Percentiles rank a stretch among this genome's conserved stretches.
Conservation (phyloP, 2,329 filamentous ascomycete species). For the Claviceps paspali region DNA sequence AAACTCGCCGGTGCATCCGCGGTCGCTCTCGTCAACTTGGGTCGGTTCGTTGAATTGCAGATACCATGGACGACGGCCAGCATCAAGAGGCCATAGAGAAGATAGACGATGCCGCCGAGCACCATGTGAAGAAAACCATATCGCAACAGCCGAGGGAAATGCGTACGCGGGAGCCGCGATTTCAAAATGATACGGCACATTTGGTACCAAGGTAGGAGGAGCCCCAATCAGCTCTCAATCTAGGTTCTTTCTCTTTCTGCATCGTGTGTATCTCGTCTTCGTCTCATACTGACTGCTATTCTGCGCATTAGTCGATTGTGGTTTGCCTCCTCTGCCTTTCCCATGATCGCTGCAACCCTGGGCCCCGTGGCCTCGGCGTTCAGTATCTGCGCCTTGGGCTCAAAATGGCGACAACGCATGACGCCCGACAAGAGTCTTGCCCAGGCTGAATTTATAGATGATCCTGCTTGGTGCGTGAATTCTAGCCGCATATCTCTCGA, state of each 20-base stretch:
- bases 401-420: conserved; percentile 54
- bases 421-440: conserved; percentile 30
- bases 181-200: conserved; percentile 25
- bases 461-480: conserved; percentile 52
- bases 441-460: conserved; percentile 37
- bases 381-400: conserved; percentile 73
- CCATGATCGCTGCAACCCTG: conserved; percentile 68
- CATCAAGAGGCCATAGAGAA: conserved; percentile 22
- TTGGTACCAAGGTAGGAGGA: conserved; percentile 30
- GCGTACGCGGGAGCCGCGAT: conserved; percentile 10
- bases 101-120: conserved; percentile 15
- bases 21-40: not conserved
- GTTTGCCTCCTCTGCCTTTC: conserved; percentile 51
- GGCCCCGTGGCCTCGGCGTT: conserved; percentile 79
- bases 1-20: not conserved
- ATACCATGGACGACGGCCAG: conserved; percentile 26
- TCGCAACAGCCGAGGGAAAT: not conserved
- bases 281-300: not conserved
- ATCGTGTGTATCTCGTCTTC: not conserved
- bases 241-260: not conserved
- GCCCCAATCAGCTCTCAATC: not conserved
- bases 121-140: conserved; percentile 8
- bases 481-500: not conserved
- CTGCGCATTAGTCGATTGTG: conserved; percentile 39
- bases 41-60: not conserved